phyloP scores from a whole-genome alignment of 805 yeast species.

The Cyberlindnera nakhonratchasimensis region DNA sequence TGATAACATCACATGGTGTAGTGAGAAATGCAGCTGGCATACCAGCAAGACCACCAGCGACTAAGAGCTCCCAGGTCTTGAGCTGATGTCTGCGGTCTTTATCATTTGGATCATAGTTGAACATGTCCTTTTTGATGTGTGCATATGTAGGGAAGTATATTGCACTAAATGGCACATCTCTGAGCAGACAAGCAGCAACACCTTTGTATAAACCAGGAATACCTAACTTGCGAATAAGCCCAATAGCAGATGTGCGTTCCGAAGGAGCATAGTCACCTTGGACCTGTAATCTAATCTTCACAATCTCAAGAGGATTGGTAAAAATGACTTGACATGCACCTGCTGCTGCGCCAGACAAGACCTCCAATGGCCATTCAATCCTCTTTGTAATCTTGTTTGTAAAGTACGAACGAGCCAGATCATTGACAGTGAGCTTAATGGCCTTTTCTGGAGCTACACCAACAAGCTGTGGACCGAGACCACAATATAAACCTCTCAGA shows the following conservation, averaged over 20 bases:
- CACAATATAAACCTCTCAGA: conserved; percentile 80
- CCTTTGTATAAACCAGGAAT: conserved; percentile 87
- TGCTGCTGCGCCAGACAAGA: conserved; percentile 87
- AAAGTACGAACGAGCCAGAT: conserved; percentile 72
- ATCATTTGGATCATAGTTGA: conserved; percentile 73
- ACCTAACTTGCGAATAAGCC: conserved; percentile 77
- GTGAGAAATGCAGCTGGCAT: conserved; percentile 97
- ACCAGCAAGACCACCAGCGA: conserved; percentile 93
- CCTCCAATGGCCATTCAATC: conserved; percentile 58
- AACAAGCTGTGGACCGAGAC: conserved; percentile 87
- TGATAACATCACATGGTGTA: conserved; percentile 95
- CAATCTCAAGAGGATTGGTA: conserved; percentile 95
- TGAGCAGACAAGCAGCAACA: conserved; percentile 80
- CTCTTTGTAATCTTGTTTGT: conserved; percentile 48
- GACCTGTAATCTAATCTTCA: conserved; percentile 90
- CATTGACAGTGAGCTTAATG: conserved; percentile 91
- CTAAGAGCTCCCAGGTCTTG: conserved; percentile 77
- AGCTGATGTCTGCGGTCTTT: conserved; percentile 55
- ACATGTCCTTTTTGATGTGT: conserved; percentile 77
- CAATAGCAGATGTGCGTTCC: conserved; percentile 43
- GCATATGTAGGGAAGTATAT: conserved; percentile 97
- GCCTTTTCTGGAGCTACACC: conserved; percentile 99
- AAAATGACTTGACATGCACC: conserved; percentile 96
- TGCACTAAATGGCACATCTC: conserved; percentile 96
- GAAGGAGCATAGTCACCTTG: conserved; percentile 65